These are phyloP conservation scores for Paramecium caudatum DNA, from an alignment of 73 alveolate species.

Conservation along the genomic window DNA sequence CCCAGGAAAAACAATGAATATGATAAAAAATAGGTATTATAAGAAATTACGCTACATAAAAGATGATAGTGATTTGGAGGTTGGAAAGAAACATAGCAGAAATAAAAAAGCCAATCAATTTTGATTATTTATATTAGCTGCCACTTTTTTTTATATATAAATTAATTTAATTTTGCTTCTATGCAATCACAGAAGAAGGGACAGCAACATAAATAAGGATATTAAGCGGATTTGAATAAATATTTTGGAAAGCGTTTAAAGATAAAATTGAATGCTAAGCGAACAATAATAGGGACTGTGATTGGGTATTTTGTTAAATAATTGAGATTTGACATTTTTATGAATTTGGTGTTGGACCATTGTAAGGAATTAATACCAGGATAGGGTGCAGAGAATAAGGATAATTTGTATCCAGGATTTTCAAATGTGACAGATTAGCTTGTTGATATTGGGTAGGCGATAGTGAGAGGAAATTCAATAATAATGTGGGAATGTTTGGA, in stretches of 20 bases:
- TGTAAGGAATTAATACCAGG: constrained; percentile 82
- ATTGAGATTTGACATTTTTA: constrained; percentile 90
- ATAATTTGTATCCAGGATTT: constrained; percentile 68
- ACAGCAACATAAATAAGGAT: constrained; percentile 62
- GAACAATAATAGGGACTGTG: constrained; percentile 59
- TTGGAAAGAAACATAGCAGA: constrained; percentile 29
- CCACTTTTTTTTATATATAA: constrained; percentile 25
- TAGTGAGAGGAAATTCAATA: constrained; percentile 94
- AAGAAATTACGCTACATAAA: constrained; percentile 59
- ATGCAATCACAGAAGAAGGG: constrained; percentile 62
- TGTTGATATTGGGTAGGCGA: constrained; percentile 92
- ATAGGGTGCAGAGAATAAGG: constrained; percentile 68
- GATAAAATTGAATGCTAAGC: constrained; percentile 55
- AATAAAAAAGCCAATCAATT: constrained; percentile 25
- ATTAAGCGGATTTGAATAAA: constrained; percentile 63
- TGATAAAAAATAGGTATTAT: constrained; percentile 63
- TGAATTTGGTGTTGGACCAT: constrained; percentile 92
- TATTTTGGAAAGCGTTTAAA: constrained; percentile 64
- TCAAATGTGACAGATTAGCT: constrained; percentile 76
- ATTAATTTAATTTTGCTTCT: constrained; percentile 41
- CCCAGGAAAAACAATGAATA: constrained; percentile 69
- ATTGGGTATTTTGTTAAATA: constrained; percentile 33
- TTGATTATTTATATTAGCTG: constrained; percentile 49
- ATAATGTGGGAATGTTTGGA: constrained; percentile 96
- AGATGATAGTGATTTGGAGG: constrained; percentile 63